Evolutionary conservation across 2,329 filamentous ascomycete species (phyloP).

Genomic region (Penicillium sp.): DNA sequence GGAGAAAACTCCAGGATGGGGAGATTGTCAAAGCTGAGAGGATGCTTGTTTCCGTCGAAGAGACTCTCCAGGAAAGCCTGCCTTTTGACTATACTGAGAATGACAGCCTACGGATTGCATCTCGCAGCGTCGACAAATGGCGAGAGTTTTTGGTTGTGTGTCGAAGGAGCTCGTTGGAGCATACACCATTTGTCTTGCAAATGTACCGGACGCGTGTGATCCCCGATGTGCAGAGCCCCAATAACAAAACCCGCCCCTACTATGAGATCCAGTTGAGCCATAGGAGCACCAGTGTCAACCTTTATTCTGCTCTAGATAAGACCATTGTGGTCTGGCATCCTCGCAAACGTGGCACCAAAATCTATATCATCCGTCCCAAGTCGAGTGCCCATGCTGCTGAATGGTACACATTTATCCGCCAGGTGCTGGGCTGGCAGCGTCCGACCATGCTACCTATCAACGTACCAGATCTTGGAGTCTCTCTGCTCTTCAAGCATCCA

Average conservation of each 20-base stretch:
- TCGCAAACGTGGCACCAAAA: constrained; percentile 50
- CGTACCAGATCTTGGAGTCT: constrained; percentile 59
- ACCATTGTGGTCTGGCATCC: constrained; percentile 60
- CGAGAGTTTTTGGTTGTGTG: constrained; percentile 60
- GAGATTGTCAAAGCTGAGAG: constrained; percentile 63
- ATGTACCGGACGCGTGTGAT: constrained; percentile 61
- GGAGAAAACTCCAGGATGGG: constrained; percentile 48
- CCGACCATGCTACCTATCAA: constrained; percentile 55
- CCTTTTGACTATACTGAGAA: constrained; percentile 61
- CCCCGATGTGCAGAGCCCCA: constrained; percentile 52
- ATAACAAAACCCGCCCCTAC: constrained; percentile 51
- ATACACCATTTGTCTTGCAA: constrained; percentile 53
- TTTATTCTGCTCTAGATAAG: constrained; percentile 64
- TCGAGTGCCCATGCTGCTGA: constrained; percentile 59
- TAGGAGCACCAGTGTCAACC: constrained; percentile 53
- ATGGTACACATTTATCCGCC: constrained; percentile 63
- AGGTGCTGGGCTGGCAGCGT: constrained; percentile 55
- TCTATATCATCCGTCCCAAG: constrained; percentile 58
- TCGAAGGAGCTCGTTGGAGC: constrained; percentile 51
- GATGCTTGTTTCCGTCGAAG: constrained; percentile 62
- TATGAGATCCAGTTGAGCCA: constrained; percentile 54
- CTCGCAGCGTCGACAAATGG: constrained; percentile 59
- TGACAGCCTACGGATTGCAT: constrained; percentile 55
- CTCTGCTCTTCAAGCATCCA: constrained; percentile 55
- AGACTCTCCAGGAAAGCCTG: constrained; percentile 47